Evolutionary conservation across 495 filamentous ascomycete genomes (phyloP).

Genomic region (Glonium stellatum): DNA sequence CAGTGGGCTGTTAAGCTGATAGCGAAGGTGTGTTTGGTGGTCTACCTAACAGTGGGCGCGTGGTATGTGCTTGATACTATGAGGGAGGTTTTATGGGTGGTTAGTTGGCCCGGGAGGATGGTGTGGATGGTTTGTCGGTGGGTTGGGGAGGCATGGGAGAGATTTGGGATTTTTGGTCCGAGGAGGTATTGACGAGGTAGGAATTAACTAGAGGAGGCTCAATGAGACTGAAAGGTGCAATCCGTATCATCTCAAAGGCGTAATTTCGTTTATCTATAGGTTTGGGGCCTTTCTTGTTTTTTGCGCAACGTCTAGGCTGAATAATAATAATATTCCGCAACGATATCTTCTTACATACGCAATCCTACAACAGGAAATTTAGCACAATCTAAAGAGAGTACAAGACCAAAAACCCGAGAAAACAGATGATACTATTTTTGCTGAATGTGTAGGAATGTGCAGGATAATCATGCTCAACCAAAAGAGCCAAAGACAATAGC

Average conservation of each 20-base stretch:
- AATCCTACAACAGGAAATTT: too few relatives aligned
- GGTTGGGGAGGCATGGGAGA: constrained; percentile 12
- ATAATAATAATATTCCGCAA: too few relatives aligned
- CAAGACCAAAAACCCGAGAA: not conserved
- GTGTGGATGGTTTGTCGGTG: constrained; percentile 2
- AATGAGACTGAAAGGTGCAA: not conserved
- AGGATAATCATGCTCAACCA: constrained; percentile 4
- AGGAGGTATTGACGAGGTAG: constrained; percentile 1
- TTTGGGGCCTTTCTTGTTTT: too few relatives aligned
- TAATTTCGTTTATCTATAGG: too few relatives aligned
- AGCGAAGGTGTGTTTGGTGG: constrained; percentile 17
- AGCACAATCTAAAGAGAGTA: too few relatives aligned
- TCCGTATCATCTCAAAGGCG: too few relatives aligned
- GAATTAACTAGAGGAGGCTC: not conserved
- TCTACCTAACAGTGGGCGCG: constrained; percentile 19
- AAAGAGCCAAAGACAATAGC: constrained; percentile 39
- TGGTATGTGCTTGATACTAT: constrained; percentile 26
- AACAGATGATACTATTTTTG: too few relatives aligned
- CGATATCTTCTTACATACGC: too few relatives aligned
- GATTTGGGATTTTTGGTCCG: constrained; percentile 12
- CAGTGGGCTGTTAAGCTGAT: constrained; percentile 4
- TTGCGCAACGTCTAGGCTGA: too few relatives aligned
- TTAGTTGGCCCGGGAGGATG: constrained; percentile 13
- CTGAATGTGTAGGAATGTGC: too few relatives aligned
- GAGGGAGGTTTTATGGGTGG: constrained; percentile 11